A percentile compares a stretch with the other conserved stretches of the same genome.
phyloP scores from a whole-genome alignment of 805 yeast genomes.

The Candida multigemmis region DNA sequence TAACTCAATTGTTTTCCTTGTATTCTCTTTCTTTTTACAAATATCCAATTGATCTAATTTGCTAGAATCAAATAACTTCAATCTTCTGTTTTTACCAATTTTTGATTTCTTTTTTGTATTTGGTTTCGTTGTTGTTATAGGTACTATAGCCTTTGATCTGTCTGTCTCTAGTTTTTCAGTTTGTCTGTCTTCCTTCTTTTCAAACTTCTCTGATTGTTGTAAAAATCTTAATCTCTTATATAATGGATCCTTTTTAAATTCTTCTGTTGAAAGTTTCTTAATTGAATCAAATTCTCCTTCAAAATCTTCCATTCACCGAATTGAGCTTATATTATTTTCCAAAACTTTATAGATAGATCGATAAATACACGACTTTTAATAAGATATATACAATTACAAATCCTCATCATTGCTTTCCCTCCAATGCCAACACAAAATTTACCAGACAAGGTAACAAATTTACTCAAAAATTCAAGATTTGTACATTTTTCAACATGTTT shows the following conservation, averaged over 20 bases:
- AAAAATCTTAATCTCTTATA: constrained; percentile 8
- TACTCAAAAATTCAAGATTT: constrained; percentile 55
- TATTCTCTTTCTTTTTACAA: too few relatives aligned
- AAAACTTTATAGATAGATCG: too few relatives aligned
- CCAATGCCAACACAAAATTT: constrained; percentile 8
- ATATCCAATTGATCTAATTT: neutral
- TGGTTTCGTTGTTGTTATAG: neutral
- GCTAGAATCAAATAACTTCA: neutral
- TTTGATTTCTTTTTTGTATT: neutral
- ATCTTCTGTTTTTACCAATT: neutral
- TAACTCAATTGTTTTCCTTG: too few relatives aligned
- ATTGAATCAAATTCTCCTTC: constrained; percentile 21
- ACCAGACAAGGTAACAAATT: constrained; percentile 27
- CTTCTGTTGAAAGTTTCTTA: constrained; percentile 11
- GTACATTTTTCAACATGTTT: constrained; percentile 80
- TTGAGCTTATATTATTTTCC: too few relatives aligned
- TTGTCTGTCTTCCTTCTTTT: constrained; percentile 2
- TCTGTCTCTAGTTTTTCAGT: neutral
- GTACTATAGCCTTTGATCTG: neutral
- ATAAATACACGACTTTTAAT: too few relatives aligned
- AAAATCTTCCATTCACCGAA: too few relatives aligned
- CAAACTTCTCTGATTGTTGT: constrained; percentile 4
- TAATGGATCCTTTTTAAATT: constrained; percentile 9
- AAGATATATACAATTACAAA: too few relatives aligned
- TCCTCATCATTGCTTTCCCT: too few relatives aligned